Conservation (phyloP, 2,329 filamentous ascomycete genomes). For the Fusarium secorum region DNA sequence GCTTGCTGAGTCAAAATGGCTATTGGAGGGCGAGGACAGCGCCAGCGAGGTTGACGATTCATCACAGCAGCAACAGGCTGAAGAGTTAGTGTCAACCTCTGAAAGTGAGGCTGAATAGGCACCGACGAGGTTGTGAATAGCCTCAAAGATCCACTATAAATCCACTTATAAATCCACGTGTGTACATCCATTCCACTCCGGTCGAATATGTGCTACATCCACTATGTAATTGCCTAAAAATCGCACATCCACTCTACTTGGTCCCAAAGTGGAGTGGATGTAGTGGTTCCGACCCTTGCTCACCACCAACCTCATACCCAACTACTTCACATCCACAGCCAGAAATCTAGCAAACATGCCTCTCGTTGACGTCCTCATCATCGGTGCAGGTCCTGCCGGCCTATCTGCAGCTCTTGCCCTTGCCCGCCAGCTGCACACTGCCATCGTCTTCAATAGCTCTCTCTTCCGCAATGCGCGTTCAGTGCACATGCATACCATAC, state of each 20-base stretch:
- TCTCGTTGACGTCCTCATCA: not conserved
- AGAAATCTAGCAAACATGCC: not conserved
- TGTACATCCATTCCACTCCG: not conserved
- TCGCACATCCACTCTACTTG: not conserved
- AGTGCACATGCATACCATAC: not conserved
- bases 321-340: rapidly evolving
- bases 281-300: not conserved
- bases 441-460: not conserved
- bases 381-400: not conserved
- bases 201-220: not conserved
- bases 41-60: not conserved
- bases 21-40: not conserved
- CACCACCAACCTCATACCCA: rapidly evolving
- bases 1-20: not conserved
- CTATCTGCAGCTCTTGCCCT: not conserved
- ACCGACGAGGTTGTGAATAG: not conserved
- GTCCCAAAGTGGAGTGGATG: not conserved
- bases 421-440: not conserved
- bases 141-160: not conserved
- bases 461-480: not conserved
- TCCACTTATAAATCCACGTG: not conserved
- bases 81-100: not conserved
- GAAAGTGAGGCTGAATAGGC: not conserved
- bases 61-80: not conserved
- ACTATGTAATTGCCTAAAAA: not conserved